These are phyloP conservation scores for Leccinum truebloodii DNA, from an alignment of 768 basidiomycete genomes.

Conservation along the genomic window DNA sequence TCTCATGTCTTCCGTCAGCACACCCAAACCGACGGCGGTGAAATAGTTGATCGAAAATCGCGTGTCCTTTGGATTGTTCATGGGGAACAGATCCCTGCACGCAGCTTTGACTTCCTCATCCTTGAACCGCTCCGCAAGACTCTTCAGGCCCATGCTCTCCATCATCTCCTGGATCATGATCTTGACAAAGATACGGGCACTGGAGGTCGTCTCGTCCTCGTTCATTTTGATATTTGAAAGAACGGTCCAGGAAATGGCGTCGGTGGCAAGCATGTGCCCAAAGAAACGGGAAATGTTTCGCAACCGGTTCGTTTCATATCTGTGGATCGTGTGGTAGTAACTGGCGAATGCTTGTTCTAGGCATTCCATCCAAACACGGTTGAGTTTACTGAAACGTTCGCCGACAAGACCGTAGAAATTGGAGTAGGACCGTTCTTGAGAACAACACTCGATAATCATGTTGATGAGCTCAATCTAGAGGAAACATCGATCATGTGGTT, in stretches of 20 bases:
- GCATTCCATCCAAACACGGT: slow-evolving; percentile 89
- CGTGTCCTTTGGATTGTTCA: slow-evolving; percentile 95
- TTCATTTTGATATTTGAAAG: slow-evolving; percentile 88
- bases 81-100: slow-evolving; percentile 89
- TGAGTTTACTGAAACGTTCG: slow-evolving; percentile 95
- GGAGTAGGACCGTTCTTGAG: slow-evolving; percentile 97
- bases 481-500: neutral
- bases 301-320: slow-evolving; percentile 97
- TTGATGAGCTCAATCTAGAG: slow-evolving; percentile 91
- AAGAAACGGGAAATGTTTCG: slow-evolving; percentile 98
- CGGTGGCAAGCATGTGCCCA: slow-evolving; percentile 84
- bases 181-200: slow-evolving; percentile 95
- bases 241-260: slow-evolving; percentile 87
- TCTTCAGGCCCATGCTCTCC: slow-evolving; percentile 90
- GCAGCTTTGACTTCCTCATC: slow-evolving; percentile 77
- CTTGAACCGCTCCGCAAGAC: slow-evolving; percentile 84
- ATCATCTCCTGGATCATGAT: slow-evolving; percentile 95
- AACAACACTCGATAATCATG: slow-evolving; percentile 99
- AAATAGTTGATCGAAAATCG: slow-evolving; percentile 98
- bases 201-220: slow-evolving; percentile 96
- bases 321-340: slow-evolving; percentile 96
- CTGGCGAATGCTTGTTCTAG: slow-evolving; percentile 85
- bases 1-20: slow-evolving; percentile 93
- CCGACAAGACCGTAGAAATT: slow-evolving; percentile 97
- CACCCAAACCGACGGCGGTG: slow-evolving; percentile 90